phyloP scores from a whole-genome alignment of 352 stramenopile genomes.

The Phytophthora pseudosyringae region DNA sequence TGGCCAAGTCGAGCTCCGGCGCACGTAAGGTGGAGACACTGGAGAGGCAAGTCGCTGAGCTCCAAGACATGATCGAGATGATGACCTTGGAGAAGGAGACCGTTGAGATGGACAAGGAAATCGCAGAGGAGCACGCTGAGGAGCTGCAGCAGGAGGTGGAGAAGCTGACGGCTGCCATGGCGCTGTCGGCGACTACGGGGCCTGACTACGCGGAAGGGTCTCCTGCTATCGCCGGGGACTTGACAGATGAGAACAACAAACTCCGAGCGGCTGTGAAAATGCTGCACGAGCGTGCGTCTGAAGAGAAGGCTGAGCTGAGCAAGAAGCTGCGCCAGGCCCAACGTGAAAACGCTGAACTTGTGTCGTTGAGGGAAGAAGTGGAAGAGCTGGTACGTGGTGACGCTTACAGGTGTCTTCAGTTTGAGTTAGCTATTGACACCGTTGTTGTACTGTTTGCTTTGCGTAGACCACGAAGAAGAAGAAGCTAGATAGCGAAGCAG shows the following conservation, averaged over 20 bases:
- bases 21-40: slow-evolving; percentile 75
- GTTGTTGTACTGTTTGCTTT: not conserved
- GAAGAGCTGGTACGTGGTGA: slow-evolving; percentile 61
- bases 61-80: slow-evolving; percentile 87
- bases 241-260: slow-evolving; percentile 87
- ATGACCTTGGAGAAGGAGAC: slow-evolving; percentile 89
- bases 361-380: slow-evolving; percentile 69
- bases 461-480: slow-evolving; percentile 59
- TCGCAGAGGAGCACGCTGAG: slow-evolving; percentile 83
- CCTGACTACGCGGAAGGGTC: slow-evolving; percentile 46
- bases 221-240: slow-evolving; percentile 36
- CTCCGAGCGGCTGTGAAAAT: slow-evolving; percentile 82
- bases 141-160: slow-evolving; percentile 78
- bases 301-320: slow-evolving; percentile 84
- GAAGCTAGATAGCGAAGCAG: slow-evolving; percentile 64
- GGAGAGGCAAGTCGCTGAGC: slow-evolving; percentile 69
- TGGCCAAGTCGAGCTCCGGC: slow-evolving; percentile 73
- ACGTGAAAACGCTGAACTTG: slow-evolving; percentile 74
- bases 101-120: slow-evolving; percentile 90
- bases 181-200: slow-evolving; percentile 49
- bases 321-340: slow-evolving; percentile 82
- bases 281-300: slow-evolving; percentile 76
- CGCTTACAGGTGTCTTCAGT: not conserved
- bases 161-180: slow-evolving; percentile 70
- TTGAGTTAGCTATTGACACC: slow-evolving; percentile 15